Percentiles rank a stretch among this genome's conserved stretches.
Conservation (phyloP, 2,329 filamentous ascomycete genomes). For the Aspergillus brunneoviolaceus region DNA sequence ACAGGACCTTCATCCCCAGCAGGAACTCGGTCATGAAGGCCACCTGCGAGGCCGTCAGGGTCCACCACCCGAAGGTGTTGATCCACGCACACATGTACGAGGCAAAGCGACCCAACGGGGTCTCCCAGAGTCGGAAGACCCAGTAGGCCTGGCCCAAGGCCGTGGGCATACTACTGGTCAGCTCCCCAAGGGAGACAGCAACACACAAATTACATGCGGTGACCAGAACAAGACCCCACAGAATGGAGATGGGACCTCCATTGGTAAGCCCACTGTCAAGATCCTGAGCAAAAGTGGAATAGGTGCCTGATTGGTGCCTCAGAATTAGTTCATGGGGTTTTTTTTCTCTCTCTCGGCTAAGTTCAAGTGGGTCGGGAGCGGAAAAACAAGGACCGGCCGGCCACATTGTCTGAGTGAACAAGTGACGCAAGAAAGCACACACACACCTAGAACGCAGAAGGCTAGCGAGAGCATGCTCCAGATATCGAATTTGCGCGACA, state of each 20-base stretch:
- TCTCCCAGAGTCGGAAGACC: slow-evolving; percentile 48
- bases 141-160: slow-evolving; percentile 62
- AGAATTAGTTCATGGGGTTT: neutral
- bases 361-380: neutral
- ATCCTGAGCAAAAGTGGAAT: slow-evolving; percentile 58
- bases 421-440: neutral
- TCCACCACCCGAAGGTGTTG: slow-evolving; percentile 62
- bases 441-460: slow-evolving; percentile 53
- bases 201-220: slow-evolving; percentile 63
- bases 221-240: slow-evolving; percentile 68
- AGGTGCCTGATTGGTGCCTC: slow-evolving; percentile 43
- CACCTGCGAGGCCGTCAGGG: slow-evolving; percentile 55
- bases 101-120: slow-evolving; percentile 47
- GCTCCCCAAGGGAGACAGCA: slow-evolving; percentile 65
- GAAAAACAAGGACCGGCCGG: neutral
- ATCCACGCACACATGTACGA: slow-evolving; percentile 62
- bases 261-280: slow-evolving; percentile 54
- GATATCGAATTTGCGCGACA: slow-evolving; percentile 51
- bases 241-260: slow-evolving; percentile 66
- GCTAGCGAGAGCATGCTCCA: slow-evolving; percentile 60
- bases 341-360: slow-evolving; percentile 10
- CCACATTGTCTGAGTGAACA: neutral
- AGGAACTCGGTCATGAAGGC: slow-evolving; percentile 61
- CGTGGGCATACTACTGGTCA: slow-evolving; percentile 63
- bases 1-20: slow-evolving; percentile 58